A percentile compares a stretch with the other conserved stretches of the same genome.
These are phyloP conservation scores for Spinacia oleracea DNA, from an alignment of 179 eudicot species.

Conservation along the genomic window DNA sequence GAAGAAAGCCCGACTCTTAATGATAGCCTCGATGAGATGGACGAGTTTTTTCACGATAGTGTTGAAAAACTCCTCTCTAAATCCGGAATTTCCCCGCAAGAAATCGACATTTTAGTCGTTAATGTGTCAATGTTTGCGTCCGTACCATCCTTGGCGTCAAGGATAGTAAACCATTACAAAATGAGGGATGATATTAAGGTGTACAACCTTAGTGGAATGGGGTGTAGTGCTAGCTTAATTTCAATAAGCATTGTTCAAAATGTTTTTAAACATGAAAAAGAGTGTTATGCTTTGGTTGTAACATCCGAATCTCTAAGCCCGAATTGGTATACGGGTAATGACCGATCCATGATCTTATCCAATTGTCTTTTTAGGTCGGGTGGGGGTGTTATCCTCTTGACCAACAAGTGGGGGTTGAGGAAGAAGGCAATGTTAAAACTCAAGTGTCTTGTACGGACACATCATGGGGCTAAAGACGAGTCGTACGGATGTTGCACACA, in stretches of 20 bases:
- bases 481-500: conserved; percentile 65
- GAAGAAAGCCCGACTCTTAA: conserved; percentile 46
- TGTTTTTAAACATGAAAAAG: conserved; percentile 39
- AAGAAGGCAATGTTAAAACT: conserved; percentile 47
- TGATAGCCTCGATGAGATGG: conserved; percentile 61
- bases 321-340: conserved; percentile 85
- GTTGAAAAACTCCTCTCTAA: conserved; percentile 44
- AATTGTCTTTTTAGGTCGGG: conserved; percentile 82
- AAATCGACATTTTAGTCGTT: conserved; percentile 72
- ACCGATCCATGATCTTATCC: conserved; percentile 82
- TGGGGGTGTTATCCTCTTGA: conserved; percentile 65
- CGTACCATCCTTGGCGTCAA: conserved; percentile 59
- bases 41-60: conserved; percentile 51
- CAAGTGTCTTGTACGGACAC: conserved; percentile 65
- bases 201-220: conserved; percentile 89
- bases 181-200: conserved; percentile 72
- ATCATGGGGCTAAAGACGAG: conserved; percentile 72
- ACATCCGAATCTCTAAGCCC: conserved; percentile 82
- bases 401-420: conserved; percentile 47
- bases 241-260: conserved; percentile 59
- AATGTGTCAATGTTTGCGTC: conserved; percentile 69
- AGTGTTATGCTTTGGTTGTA: conserved; percentile 60
- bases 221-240: conserved; percentile 88
- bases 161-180: conserved; percentile 65
- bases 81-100: conserved; percentile 39